Evolutionary conservation across 164 flowering plant species (phyloP).

Genomic region (Tinospora cordifolia): DNA sequence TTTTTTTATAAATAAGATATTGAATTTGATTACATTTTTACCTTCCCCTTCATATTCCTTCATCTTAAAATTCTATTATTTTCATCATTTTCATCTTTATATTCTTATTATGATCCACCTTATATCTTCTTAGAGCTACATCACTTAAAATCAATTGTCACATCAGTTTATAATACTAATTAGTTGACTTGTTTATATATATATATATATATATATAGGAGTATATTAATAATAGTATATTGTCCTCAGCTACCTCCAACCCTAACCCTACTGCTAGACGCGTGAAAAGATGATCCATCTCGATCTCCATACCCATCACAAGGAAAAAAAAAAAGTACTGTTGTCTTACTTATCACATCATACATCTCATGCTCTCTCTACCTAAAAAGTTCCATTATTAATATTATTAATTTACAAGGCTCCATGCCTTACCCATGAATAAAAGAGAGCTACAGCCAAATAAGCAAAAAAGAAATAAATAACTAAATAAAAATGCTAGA

Average conservation of each 20-base stretch:
- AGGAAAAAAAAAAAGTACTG: background rate
- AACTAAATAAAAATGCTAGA: too few species aligned
- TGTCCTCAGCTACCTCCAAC: background rate
- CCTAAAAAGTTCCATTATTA: background rate
- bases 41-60: too few species aligned
- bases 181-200: background rate
- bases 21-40: too few species aligned
- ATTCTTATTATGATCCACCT: background rate
- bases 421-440: too few species aligned
- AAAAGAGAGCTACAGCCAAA: too few species aligned
- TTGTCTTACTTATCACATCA: slow-evolving; percentile 1
- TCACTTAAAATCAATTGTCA: background rate
- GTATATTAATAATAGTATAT: background rate
- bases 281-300: background rate
- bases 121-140: background rate
- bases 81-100: too few species aligned
- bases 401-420: too few species aligned
- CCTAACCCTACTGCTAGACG: background rate
- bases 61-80: too few species aligned
- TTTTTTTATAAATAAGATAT: too few species aligned
- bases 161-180: background rate
- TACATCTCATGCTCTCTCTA: background rate
- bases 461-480: too few species aligned
- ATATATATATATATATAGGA: too few species aligned
- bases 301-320: background rate